phyloP scores from a whole-genome alignment of 179 eudicot species.

The Actinidia arguta region DNA sequence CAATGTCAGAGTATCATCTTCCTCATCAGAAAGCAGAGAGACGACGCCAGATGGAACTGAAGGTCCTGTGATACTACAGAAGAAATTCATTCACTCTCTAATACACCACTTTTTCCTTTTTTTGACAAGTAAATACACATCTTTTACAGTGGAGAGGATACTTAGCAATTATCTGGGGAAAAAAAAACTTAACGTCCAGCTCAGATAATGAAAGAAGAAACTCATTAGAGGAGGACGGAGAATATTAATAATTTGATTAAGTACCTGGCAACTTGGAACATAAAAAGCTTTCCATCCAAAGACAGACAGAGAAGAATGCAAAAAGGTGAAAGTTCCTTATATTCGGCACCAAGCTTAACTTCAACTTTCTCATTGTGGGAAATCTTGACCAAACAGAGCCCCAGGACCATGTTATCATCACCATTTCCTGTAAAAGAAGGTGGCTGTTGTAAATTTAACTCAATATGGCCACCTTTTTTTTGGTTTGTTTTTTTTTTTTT shows the following conservation, averaged over 20 bases:
- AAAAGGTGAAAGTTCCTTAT: constrained; percentile 73
- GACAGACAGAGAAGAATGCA: constrained; percentile 83
- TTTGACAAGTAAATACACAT: neutral
- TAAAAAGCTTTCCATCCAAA: constrained; percentile 76
- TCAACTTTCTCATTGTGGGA: constrained; percentile 56
- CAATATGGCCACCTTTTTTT: neutral
- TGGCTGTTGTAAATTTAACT: neutral
- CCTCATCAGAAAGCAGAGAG: constrained; percentile 47
- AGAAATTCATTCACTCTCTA: constrained; percentile 17
- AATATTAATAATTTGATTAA: constrained; percentile 1
- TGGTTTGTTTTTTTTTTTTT: neutral
- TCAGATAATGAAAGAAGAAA: neutral
- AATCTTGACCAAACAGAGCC: constrained; percentile 65
- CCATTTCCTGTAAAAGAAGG: constrained; percentile 54
- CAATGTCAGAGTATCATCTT: constrained; percentile 36
- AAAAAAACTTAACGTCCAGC: constrained; percentile 8
- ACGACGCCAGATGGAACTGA: constrained; percentile 34
- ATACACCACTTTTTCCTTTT: neutral
- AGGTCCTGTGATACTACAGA: constrained; percentile 52
- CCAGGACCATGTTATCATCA: constrained; percentile 84
- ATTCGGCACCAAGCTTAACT: constrained; percentile 72
- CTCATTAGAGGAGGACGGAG: constrained; percentile 10
- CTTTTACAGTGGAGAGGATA: neutral
- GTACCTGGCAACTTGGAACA: constrained; percentile 90
- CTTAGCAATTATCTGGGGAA: neutral